Evolutionary conservation across 2,329 filamentous ascomycete genomes (phyloP).

Genomic region (Alternaria burnsii): DNA sequence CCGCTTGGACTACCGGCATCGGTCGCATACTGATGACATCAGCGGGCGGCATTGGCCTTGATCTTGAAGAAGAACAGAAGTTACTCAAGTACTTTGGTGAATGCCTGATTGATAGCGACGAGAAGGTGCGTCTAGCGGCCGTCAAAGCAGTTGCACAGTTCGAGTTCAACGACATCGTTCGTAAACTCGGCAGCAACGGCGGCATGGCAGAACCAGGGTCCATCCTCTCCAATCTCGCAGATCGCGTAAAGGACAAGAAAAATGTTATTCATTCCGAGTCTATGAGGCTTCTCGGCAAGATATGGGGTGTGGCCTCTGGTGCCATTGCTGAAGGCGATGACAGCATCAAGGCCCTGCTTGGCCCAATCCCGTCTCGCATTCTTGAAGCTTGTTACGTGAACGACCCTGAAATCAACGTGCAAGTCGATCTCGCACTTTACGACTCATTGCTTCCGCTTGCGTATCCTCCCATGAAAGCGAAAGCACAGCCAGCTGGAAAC

Average conservation of each 20-base stretch:
- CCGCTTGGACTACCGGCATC: constrained; percentile 84
- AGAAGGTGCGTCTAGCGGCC: constrained; percentile 89
- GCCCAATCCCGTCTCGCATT: constrained; percentile 83
- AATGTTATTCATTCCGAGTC: constrained; percentile 83
- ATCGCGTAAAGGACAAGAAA: constrained; percentile 88
- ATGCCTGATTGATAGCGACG: constrained; percentile 86
- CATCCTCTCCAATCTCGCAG: constrained; percentile 80
- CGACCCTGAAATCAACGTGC: constrained; percentile 82
- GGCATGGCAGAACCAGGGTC: constrained; percentile 79
- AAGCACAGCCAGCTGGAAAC: constrained; percentile 58
- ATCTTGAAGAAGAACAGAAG: constrained; percentile 78
- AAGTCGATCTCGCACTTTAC: constrained; percentile 84
- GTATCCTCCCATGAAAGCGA: constrained; percentile 76
- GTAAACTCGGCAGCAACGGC: constrained; percentile 80
- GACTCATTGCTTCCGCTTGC: constrained; percentile 89
- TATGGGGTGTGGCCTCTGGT: constrained; percentile 93
- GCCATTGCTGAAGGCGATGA: constrained; percentile 88
- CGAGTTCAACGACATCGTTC: constrained; percentile 79
- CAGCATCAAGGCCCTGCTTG: constrained; percentile 75
- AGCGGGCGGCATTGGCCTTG: constrained; percentile 87
- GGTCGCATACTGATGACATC: constrained; percentile 91
- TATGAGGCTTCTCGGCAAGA: constrained; percentile 81
- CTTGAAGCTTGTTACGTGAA: constrained; percentile 91
- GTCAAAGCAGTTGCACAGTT: constrained; percentile 85
- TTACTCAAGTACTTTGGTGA: constrained; percentile 79